Percentiles rank a stretch among this genome's conserved stretches.
phyloP scores from a whole-genome alignment of 495 filamentous ascomycete genomes.

The Aspergillus diversus region DNA sequence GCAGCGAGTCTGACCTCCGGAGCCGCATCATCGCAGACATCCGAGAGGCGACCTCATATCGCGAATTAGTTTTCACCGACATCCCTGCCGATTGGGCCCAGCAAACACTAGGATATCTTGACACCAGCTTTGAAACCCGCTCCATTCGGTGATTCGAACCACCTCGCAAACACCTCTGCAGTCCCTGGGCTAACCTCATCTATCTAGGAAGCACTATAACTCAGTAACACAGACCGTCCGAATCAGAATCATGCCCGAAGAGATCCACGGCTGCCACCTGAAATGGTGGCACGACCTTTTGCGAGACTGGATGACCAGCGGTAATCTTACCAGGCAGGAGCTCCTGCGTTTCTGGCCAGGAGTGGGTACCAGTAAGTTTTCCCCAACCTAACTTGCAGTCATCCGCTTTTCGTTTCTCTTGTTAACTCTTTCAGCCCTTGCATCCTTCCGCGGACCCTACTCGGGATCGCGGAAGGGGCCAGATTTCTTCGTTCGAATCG shows the following conservation, averaged over 20 bases:
- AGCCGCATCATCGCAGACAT: background rate
- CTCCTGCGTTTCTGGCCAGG: background rate
- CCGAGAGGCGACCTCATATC: background rate
- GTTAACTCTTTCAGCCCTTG: background rate
- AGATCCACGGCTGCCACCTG: slow-evolving; percentile 6
- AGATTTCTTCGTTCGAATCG: slow-evolving; percentile 1
- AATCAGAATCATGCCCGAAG: slow-evolving; percentile 3
- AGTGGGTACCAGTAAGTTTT: slow-evolving; percentile 12
- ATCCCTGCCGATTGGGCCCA: background rate
- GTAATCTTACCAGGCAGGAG: background rate
- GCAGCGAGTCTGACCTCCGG: background rate
- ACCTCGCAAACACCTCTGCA: background rate
- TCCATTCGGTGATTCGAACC: background rate
- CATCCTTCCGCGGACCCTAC: slow-evolving; percentile 1
- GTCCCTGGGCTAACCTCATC: background rate
- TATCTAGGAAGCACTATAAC: slow-evolving; percentile 10
- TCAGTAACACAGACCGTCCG: slow-evolving; percentile 10
- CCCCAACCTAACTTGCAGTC: background rate
- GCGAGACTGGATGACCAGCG: background rate
- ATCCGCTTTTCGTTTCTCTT: background rate
- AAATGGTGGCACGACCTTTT: slow-evolving; percentile 7
- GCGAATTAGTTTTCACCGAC: background rate
- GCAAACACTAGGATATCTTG: background rate
- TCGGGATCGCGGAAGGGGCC: slow-evolving; percentile 7
- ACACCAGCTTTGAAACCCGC: background rate